Conservation (phyloP, 805 yeast species). For the Teunomyces panamensis region DNA sequence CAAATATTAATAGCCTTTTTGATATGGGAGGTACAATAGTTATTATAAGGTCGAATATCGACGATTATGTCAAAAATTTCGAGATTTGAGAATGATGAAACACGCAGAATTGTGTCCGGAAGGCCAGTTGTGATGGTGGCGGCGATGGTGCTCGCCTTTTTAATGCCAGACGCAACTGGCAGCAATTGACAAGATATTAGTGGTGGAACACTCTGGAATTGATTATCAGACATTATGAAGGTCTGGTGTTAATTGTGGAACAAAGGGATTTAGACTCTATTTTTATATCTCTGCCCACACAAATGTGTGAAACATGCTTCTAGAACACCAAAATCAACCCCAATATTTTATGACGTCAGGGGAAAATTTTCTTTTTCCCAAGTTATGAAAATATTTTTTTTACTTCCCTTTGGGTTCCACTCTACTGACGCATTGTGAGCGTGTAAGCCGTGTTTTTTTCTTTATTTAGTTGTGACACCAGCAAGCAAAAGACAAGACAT, state of each 20-base stretch:
- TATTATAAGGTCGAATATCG: conserved; percentile 41
- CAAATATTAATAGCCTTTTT: conserved; percentile 36
- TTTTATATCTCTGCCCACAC: not conserved
- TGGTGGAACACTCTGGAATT: not conserved
- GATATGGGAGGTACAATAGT: conserved; percentile 29
- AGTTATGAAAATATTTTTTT: not conserved
- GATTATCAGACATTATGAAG: not conserved
- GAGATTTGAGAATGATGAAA: conserved; percentile 7
- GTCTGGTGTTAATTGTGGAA: not conserved
- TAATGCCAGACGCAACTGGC: not conserved
- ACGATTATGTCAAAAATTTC: conserved; percentile 19
- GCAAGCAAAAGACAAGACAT: not conserved
- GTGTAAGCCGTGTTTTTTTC: not conserved
- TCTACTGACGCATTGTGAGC: not conserved
- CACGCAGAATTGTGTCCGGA: conserved; percentile 7
- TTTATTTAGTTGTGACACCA: not conserved
- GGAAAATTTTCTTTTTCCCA: not conserved
- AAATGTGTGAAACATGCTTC: not conserved
- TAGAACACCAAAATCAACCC: not conserved
- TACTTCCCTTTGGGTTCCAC: too few relatives aligned
- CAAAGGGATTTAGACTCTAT: not conserved
- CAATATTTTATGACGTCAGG: conserved; percentile 1
- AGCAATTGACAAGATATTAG: not conserved
- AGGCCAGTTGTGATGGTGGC: not conserved
- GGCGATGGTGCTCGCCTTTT: not conserved